These are phyloP conservation scores for Abrus precatorius DNA, from an alignment of 306 rosid genomes.

Conservation along the genomic window DNA sequence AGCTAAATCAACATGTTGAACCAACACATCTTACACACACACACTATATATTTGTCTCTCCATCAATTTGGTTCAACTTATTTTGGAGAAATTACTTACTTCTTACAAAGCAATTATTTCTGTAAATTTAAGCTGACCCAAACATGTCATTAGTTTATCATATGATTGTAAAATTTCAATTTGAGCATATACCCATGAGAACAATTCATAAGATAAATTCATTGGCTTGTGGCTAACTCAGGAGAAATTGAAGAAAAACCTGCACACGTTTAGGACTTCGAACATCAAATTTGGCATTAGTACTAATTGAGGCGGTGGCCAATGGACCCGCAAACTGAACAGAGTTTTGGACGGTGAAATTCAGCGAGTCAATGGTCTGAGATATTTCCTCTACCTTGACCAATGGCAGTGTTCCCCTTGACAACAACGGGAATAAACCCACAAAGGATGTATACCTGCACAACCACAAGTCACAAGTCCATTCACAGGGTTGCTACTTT, in stretches of 20 bases:
- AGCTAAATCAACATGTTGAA: conserved; percentile 15
- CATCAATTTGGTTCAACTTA: not conserved
- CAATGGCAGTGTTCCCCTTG: conserved; percentile 71
- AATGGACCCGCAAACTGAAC: conserved; percentile 85
- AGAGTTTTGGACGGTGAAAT: conserved; percentile 79
- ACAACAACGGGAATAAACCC: conserved; percentile 82
- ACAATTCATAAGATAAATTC: too few relatives aligned
- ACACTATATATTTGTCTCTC: too few relatives aligned
- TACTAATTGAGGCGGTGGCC: conserved; percentile 83
- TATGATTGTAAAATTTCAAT: not conserved
- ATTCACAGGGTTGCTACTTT: not conserved
- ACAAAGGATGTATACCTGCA: conserved; percentile 83
- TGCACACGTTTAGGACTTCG: conserved; percentile 91
- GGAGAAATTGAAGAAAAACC: conserved; percentile 54
- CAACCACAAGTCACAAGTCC: conserved; percentile 41
- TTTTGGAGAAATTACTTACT: too few relatives aligned
- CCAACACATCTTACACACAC: not conserved
- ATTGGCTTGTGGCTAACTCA: not conserved
- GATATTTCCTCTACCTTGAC: conserved; percentile 91
- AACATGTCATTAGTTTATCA: not conserved
- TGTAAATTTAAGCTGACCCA: too few relatives aligned
- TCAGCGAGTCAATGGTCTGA: conserved; percentile 79
- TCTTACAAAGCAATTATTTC: too few relatives aligned
- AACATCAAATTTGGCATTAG: conserved; percentile 85
- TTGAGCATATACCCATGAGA: not conserved